phyloP scores from a whole-genome alignment of 1,284 basidiomycete genomes.

The Boletus austroedulis region DNA sequence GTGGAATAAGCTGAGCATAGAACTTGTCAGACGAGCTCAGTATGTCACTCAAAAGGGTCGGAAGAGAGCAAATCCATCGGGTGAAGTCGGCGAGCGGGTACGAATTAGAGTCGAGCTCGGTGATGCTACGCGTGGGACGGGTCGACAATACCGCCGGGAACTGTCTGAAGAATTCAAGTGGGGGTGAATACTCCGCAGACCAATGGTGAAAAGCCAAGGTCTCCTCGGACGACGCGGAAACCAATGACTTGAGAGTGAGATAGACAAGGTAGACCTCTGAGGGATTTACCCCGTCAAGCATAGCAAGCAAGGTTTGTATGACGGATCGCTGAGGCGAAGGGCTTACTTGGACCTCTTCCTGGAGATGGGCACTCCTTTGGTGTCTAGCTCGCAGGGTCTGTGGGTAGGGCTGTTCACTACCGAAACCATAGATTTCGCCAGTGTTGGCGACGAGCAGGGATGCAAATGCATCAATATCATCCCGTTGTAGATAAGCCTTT shows the following conservation, averaged over 20 bases:
- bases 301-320: conserved; percentile 51
- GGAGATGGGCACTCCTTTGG: conserved; percentile 29
- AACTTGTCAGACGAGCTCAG: conserved; percentile 57
- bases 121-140: conserved; percentile 37
- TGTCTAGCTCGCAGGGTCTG: conserved; percentile 44
- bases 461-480: conserved; percentile 75
- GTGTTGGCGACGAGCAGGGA: conserved; percentile 60
- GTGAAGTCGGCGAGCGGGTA: conserved; percentile 49
- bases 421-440: conserved; percentile 59
- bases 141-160: conserved; percentile 40
- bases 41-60: conserved; percentile 59
- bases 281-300: conserved; percentile 54
- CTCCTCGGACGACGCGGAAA: conserved; percentile 44
- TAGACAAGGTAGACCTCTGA: conserved; percentile 58
- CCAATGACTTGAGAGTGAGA: conserved; percentile 56
- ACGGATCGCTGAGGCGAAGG: conserved; percentile 48
- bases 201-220: conserved; percentile 36
- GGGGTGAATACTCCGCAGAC: conserved; percentile 45
- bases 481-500: conserved; percentile 48
- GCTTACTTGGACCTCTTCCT: conserved; percentile 19
- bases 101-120: conserved; percentile 39
- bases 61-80: conserved; percentile 65
- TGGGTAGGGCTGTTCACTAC: conserved; percentile 44
- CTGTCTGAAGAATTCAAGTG: conserved; percentile 52
- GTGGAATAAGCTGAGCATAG: conserved; percentile 63